Base-by-base conservation (phyloP, 1,139 yeast genomes). In the Zygoascus meyerae region DNA sequence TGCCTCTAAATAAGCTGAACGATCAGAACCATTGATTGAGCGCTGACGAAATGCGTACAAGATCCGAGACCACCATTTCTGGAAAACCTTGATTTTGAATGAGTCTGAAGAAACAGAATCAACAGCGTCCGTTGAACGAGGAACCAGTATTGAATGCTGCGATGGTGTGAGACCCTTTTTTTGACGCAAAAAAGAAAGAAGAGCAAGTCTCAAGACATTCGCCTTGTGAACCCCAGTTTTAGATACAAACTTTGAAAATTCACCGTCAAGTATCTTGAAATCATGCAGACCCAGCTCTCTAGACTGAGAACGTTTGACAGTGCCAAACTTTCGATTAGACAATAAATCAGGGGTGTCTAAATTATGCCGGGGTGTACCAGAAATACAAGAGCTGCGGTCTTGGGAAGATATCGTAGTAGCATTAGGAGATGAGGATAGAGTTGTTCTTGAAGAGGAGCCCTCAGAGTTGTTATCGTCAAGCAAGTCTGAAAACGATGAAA, bases 1-100 rank as follows among this genome's bases (percentile, higher is more conserved):
- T 45, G 86, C 81, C 61, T 86, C 95, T 48, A 83, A 67, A 60
- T 81, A 84, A 10, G 87, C 89, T 43, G 81, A 75, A 48, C 83
- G 68, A 62, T 86, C 95, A 2, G 74, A 61, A 9, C 71, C 68
- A 1, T 77, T 63, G 2, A 77, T 63, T 8, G 39, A 30, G 21
- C 55, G 52, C 32, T 64, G 63, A 11, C 62, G 61, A 46, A 78
- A 63, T 7, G 74, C 70, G 8, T 64, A 62, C 16, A 84, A 62
- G n/a, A 81, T 63, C 16, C 77, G 72, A 8, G 67, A 59, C 92
- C 92, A 84, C 94, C 94, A 84, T 55, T 73, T 74, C 21, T 74
- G 63, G 16, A 83, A 65, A 5, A 77, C 67, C 34, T 52, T 54
- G 7, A 65, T 48, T 7, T 69, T 55, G 33, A 53, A 55, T 2